A percentile compares a stretch with the other conserved stretches of the same genome.
phyloP scores from a whole-genome alignment of 768 basidiomycete species.

The Lactarius sp. region DNA sequence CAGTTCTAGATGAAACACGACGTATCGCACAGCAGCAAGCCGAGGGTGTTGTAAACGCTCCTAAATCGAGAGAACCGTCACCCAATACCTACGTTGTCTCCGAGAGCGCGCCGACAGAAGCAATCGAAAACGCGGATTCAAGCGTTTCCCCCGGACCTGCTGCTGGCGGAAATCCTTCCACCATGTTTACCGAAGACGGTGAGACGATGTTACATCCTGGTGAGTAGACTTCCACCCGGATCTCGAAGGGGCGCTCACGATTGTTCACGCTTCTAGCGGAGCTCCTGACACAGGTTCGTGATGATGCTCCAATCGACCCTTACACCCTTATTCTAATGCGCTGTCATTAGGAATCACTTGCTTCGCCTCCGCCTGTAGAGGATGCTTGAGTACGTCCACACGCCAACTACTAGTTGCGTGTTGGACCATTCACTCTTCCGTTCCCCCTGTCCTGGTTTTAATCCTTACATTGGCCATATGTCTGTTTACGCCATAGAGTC shows the following conservation, averaged over 20 bases:
- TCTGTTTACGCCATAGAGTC: conserved; percentile 11
- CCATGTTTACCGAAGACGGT: conserved; percentile 56
- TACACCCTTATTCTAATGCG: conserved; percentile 21
- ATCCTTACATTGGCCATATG: neutral
- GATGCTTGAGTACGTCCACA: neutral
- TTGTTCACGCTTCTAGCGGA: conserved; percentile 39
- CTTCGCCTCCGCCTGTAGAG: conserved; percentile 61
- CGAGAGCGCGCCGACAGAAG: neutral
- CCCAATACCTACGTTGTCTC: conserved; percentile 4
- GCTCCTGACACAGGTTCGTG: conserved; percentile 55
- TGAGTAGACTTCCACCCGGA: conserved; percentile 32
- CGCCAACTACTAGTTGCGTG: neutral
- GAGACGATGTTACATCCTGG: conserved; percentile 67
- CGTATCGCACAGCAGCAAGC: conserved; percentile 27
- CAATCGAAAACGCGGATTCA: neutral
- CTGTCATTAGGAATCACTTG: conserved; percentile 51
- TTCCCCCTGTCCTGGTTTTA: neutral
- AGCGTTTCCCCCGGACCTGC: conserved; percentile 30
- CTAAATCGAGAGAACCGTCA: conserved; percentile 8
- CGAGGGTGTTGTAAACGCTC: neutral
- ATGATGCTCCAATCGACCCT: conserved; percentile 15
- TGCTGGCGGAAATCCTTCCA: conserved; percentile 44
- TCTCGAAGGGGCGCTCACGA: conserved; percentile 13
- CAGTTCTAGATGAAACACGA: conserved; percentile 35
- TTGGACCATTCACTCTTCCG: neutral